Evolutionary conservation across 2,329 filamentous ascomycete genomes (phyloP).

Genomic region (Sporothrix brunneoviolacea): DNA sequence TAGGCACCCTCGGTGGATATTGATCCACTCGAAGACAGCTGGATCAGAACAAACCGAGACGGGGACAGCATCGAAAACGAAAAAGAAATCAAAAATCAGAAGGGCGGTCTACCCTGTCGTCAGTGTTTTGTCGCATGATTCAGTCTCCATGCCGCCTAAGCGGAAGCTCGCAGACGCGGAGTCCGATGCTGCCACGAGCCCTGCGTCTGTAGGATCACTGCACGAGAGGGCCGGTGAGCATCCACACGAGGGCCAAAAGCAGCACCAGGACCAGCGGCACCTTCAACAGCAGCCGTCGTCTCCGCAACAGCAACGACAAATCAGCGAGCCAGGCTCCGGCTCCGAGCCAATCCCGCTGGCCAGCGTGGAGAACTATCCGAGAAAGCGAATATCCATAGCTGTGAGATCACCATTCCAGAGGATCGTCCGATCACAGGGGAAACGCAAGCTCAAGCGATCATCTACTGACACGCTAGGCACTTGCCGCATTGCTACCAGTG

Average conservation of each 20-base stretch:
- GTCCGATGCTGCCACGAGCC: not conserved
- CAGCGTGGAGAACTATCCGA: constrained; percentile 13
- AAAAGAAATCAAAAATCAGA: no score
- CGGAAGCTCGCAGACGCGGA: constrained; percentile 8
- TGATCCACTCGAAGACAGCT: no score
- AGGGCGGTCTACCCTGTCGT: no score
- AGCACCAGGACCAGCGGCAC: not conserved
- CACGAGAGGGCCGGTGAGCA: not conserved
- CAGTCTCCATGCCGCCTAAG: not conserved
- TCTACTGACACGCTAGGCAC: not conserved
- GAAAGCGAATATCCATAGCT: constrained; percentile 12
- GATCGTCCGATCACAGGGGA: not conserved
- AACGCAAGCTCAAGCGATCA: not conserved
- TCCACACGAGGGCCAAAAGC: not conserved
- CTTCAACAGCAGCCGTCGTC: not conserved
- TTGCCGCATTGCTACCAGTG: constrained; percentile 2
- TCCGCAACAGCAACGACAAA: not conserved
- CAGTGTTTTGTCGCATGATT: not conserved
- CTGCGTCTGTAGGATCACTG: not conserved
- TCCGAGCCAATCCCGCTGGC: not conserved
- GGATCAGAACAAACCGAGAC: no score
- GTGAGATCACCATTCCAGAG: not conserved
- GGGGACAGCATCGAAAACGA: no score
- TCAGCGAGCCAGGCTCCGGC: not conserved
- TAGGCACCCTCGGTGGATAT: no score